phyloP scores from a whole-genome alignment of 208 protist species.

The Leishmania arabica region DNA sequence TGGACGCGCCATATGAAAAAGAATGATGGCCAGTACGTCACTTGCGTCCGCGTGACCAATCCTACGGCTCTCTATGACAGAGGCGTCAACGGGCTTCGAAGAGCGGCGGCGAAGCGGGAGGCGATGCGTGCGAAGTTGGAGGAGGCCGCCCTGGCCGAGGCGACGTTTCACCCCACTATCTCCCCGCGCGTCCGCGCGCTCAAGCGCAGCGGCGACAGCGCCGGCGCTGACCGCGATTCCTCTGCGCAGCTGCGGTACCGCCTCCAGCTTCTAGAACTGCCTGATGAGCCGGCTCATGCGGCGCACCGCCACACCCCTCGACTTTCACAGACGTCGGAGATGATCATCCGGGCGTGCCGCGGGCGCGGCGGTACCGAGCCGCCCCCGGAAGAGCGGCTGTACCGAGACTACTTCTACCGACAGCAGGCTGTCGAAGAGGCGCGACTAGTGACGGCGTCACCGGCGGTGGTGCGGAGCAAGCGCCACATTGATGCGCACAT shows the following conservation, averaged over 20 bases:
- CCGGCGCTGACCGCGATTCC: conserved; percentile 8
- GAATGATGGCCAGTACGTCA: conserved; percentile 13
- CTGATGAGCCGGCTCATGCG: conserved; percentile 21
- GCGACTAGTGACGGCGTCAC: neutral
- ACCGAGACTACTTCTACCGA: conserved; percentile 46
- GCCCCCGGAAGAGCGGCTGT: conserved; percentile 47
- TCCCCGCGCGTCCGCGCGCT: conserved; percentile 25
- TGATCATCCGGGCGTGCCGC: conserved; percentile 44
- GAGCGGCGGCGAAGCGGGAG: conserved; percentile 22
- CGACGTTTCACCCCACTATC: conserved; percentile 56
- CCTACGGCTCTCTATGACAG: conserved; percentile 36
- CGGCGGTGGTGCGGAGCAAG: conserved; percentile 25
- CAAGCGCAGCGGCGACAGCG: conserved; percentile 7
- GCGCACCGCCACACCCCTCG: conserved; percentile 34
- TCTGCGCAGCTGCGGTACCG: conserved; percentile 44
- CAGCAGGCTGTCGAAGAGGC: conserved; percentile 8
- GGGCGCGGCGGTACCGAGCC: conserved; percentile 30
- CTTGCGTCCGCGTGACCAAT: conserved; percentile 5
- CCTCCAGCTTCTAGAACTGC: conserved; percentile 51
- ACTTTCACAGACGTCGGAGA: conserved; percentile 49
- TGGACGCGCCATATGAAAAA: conserved; percentile 18
- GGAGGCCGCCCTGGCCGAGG: conserved; percentile 27
- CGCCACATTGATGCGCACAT: conserved; percentile 57
- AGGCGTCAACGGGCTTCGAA: conserved; percentile 18
- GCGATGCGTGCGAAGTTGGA: conserved; percentile 33